Base-by-base conservation (phyloP, 331 rosid genomes). In the Erythrophleum ivorense region DNA sequence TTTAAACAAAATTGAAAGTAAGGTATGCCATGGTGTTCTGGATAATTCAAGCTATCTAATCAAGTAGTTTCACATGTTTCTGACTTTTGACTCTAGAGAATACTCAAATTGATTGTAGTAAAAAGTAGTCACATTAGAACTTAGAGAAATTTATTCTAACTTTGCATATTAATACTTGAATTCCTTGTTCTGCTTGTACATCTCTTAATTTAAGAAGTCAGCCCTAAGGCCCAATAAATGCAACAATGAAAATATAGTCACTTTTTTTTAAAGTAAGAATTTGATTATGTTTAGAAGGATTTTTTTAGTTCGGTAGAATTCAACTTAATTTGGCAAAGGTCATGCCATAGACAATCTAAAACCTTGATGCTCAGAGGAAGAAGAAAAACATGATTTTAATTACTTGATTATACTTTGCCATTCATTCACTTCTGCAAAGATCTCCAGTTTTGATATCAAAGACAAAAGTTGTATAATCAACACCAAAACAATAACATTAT, bases 331-430 rank as follows among this genome's bases (percentile, higher is more conserved):
- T 71, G 43, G 48, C 59, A 63, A 71, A 29, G 64, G 24, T 18
- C 50, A 65, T 46, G 80, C 48, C 73, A 43, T 45, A 60, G 43
- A 68, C 34, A 6, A 10, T 71, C 57, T 49, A 64, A 67, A 76
- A 29, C 24, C 68, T 16, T 11, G 57, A 58, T 16, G 48, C 12
- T 21, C 21, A 24, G 77, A 74, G 29, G 73, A 50, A 69, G 73
- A 50, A 69, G 33, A 34, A 65, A 74, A 48, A 48, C 43, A 59
- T 29, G 24, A 48, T 54, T 76, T 57, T 3, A 62, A 14, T 81
- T 88, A 95, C 99, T 94, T 92, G 98, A 85, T 96, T 92, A 69
- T 96, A 94, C 88, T 96, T 96, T 18, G 99, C 94, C 85, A 96
- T 85, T 16, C 99, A 91, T 87, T 96, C 99, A 71, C 76, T 71